phyloP scores from a whole-genome alignment of 768 basidiomycete species.

The Leccinum arenicola region DNA sequence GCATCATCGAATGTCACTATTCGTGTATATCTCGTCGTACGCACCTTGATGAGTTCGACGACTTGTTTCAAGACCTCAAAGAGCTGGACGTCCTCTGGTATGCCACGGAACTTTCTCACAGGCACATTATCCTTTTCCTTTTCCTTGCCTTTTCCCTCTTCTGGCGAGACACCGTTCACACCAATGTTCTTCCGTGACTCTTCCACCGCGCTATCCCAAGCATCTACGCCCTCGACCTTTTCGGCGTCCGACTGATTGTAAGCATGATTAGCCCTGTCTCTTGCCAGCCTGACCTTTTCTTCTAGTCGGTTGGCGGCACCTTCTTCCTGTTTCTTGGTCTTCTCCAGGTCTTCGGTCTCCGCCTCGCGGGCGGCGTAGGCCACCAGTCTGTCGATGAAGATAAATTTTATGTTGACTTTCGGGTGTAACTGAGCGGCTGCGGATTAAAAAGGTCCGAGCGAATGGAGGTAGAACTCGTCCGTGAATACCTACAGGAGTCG shows the following conservation, averaged over 20 bases:
- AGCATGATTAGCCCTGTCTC: constrained; percentile 54
- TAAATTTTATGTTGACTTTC: constrained; percentile 97
- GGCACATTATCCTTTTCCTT: too few relatives aligned
- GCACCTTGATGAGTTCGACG: too few relatives aligned
- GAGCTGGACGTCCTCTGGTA: too few relatives aligned
- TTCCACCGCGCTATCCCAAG: too few relatives aligned
- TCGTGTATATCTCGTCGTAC: too few relatives aligned
- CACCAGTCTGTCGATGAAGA: constrained; percentile 88
- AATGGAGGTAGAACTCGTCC: constrained; percentile 96
- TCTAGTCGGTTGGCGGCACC: constrained; percentile 82
- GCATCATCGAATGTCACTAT: too few relatives aligned
- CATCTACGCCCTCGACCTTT: constrained; percentile 13
- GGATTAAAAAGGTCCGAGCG: constrained; percentile 92
- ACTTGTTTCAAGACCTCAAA: too few relatives aligned
- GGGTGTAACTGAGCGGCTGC: constrained; percentile 96
- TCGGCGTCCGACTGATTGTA: constrained; percentile 35
- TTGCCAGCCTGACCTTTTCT: constrained; percentile 78
- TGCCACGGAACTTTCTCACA: too few relatives aligned
- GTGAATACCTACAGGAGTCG: constrained; percentile 75
- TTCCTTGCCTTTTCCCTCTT: too few relatives aligned
- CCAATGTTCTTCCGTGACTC: too few relatives aligned
- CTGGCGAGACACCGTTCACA: too few relatives aligned
- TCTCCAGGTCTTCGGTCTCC: constrained; percentile 78
- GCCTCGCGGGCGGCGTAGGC: constrained; percentile 73
- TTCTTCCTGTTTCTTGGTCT: constrained; percentile 90